These are phyloP conservation scores for Panus rudis DNA, from an alignment of 768 basidiomycete species.

Conservation along the genomic window DNA sequence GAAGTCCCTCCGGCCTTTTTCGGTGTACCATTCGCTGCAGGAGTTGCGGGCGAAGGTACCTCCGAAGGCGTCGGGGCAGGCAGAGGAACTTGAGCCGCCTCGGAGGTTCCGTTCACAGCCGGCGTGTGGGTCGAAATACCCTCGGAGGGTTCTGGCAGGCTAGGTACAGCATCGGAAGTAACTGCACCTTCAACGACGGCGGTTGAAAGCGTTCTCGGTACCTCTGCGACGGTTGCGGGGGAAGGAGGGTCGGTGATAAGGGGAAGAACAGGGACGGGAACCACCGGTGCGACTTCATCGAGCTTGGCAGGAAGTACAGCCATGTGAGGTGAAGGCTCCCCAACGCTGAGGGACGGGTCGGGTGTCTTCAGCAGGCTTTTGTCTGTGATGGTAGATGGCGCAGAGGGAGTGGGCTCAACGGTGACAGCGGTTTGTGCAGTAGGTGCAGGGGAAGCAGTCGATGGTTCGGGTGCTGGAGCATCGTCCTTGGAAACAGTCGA, in stretches of 20 bases:
- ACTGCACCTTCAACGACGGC: constrained; percentile 14
- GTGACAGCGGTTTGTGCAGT: no score
- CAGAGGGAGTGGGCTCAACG: no score
- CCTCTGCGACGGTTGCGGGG: background rate
- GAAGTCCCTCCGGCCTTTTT: constrained; percentile 5
- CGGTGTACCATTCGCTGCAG: constrained; percentile 10
- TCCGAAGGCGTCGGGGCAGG: constrained; percentile 4
- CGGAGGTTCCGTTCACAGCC: background rate
- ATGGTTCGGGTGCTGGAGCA: no score
- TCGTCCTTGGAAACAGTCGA: no score
- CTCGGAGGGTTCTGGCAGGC: background rate
- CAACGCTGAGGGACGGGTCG: no score
- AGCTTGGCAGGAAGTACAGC: constrained; percentile 8
- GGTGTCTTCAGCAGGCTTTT: no score
- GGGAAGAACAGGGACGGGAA: constrained; percentile 16
- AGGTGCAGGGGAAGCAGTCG: no score
- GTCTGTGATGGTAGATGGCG: no score
- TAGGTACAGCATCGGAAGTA: constrained; percentile 4
- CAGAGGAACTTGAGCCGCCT: constrained; percentile 1
- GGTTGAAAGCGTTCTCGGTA: constrained; percentile 12
- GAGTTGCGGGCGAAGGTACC: constrained; percentile 5
- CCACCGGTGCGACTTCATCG: constrained; percentile 10
- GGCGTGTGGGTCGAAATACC: constrained; percentile 11
- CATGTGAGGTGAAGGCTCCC: constrained; percentile 2
- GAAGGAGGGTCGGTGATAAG: constrained; percentile 7